Base-by-base conservation (phyloP, 202 grass and related monocot genomes). In the Saccharum hybrid region DNA sequence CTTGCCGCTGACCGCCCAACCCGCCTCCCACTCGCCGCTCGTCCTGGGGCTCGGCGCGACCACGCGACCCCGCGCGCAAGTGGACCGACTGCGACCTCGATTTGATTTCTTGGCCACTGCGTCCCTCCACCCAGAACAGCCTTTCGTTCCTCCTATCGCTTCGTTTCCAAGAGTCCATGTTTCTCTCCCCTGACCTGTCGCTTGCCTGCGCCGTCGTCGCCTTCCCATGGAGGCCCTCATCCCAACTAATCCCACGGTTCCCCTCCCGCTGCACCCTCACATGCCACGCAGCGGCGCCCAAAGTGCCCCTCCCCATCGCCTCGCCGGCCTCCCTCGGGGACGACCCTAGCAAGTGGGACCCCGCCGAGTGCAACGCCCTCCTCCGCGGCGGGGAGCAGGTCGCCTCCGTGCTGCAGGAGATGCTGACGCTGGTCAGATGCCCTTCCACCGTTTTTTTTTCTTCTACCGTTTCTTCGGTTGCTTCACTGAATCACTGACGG, bases 361-460 rank as follows among this genome's bases (percentile, higher is more conserved):
- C 89, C 12, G 75, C 82, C 73, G 82, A 90, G 76, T 86, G 88
- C 77, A 88, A 91, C 45, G 92, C 95, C 79, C 74, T 98, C 21
- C 95, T 98, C 69, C 90, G 88, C 46, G 95, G 95, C 34, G 92
- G 95, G 37, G 89, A 98, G 70, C 95, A 98, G 90, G 92, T 98
- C 77, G 86, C 88, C 85, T 98, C 95, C 31, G 90, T 98, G 30
- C 90, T 98, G 61, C 90, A 98, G 79, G 92, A 98, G 85, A 98
- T 98, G 92, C 43, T 98, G 66, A 88, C 78, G 19, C 90, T 98
- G 87, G 95, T 98, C 91, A 16, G 14, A 6, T 59, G 34, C 34
- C 39, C 12, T 36, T 18, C 7, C 8, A 10, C 34, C 14, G 33
- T 63, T 46, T 23, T 43, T 43, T 42, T 2, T 56, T 30, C 10